phyloP scores from a whole-genome alignment of 2,329 filamentous ascomycete genomes.

The Colletotrichum cuscutae region DNA sequence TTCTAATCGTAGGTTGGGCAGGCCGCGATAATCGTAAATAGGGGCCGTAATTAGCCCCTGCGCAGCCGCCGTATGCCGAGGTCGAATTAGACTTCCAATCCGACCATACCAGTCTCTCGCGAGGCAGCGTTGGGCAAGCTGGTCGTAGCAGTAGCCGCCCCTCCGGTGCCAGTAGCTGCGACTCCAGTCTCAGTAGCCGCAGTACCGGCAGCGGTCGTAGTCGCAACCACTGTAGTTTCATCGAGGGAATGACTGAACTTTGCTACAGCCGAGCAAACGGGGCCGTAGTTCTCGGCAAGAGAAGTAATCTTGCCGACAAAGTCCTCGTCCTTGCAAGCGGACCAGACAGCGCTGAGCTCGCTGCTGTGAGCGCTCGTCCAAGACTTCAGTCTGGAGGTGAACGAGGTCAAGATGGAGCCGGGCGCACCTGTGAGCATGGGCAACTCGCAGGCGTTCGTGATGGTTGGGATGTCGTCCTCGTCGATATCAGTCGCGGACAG shows the following conservation, averaged over 20 bases:
- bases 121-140: not conserved
- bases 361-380: not conserved
- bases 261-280: not conserved
- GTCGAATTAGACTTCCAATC: too few species aligned
- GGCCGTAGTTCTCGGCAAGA: not conserved
- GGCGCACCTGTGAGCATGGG: not conserved
- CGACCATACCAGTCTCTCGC: too few species aligned
- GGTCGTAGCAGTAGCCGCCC: not conserved
- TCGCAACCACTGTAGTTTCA: not conserved
- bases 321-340: not conserved
- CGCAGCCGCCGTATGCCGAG: too few species aligned
- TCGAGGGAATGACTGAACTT: not conserved
- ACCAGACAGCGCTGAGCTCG: not conserved
- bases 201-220: not conserved
- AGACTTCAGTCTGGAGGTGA: not conserved
- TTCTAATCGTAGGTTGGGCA: too few species aligned
- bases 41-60: too few species aligned
- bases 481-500: not conserved
- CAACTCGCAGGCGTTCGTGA: not conserved
- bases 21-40: too few species aligned
- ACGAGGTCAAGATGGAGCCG: not conserved
- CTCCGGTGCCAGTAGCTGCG: not conserved
- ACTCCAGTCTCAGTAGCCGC: not conserved
- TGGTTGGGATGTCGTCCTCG: not conserved
- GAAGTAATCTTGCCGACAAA: not conserved